Conservation (phyloP, 2,329 filamentous ascomycete species). For the Massarina eburnea region DNA sequence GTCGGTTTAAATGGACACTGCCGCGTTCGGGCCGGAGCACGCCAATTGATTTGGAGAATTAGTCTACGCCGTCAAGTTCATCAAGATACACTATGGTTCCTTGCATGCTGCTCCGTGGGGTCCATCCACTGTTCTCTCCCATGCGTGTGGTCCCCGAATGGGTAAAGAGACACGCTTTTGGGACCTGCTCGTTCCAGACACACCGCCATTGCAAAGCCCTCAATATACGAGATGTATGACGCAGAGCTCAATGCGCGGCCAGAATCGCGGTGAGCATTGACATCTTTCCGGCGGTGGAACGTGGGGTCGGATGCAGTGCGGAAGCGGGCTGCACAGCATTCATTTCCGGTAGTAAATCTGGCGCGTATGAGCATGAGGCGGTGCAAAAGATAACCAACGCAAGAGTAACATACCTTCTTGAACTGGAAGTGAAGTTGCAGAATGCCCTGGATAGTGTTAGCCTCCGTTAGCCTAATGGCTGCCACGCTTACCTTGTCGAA, state of each 20-base stretch:
- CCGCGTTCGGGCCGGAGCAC: no score
- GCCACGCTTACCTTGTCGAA: constrained; percentile 82
- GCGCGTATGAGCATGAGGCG: constrained; percentile 21
- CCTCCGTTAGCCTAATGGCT: constrained; percentile 6
- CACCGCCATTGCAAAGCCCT: neutral
- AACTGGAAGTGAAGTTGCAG: constrained; percentile 97
- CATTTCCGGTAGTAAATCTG: constrained; percentile 54
- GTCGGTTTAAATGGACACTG: neutral
- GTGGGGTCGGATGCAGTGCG: neutral
- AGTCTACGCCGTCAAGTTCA: neutral
- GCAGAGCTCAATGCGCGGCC: neutral
- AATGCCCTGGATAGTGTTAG: constrained; percentile 68
- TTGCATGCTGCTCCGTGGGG: neutral
- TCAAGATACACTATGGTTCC: neutral
- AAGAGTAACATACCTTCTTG: constrained; percentile 73
- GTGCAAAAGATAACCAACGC: neutral
- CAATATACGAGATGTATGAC: neutral
- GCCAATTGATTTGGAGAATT: neutral
- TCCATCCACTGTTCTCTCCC: neutral
- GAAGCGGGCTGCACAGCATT: constrained; percentile 2
- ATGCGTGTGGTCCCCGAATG: neutral
- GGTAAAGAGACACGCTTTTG: neutral
- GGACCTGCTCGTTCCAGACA: neutral
- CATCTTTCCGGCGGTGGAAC: constrained; percentile 3
- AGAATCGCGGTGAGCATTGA: neutral